A percentile compares a stretch with the other conserved stretches of the same genome.
Conservation (phyloP, 345 rosid species). For the Crucihimalaya himalaica region DNA sequence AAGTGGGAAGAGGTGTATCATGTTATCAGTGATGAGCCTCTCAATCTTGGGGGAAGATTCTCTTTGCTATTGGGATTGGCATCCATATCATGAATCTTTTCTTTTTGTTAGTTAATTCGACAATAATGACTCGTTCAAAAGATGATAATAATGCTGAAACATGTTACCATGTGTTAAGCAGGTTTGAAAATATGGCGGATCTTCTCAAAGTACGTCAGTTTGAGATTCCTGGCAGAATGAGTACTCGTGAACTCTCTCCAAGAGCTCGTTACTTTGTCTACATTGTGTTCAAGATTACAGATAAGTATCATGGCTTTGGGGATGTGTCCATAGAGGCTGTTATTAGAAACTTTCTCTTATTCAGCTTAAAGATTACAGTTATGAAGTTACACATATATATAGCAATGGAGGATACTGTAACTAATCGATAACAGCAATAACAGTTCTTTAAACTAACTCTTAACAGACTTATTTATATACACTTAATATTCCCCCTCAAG, state of each 20-base stretch:
- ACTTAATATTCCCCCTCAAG: too few relatives aligned
- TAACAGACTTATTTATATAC: too few relatives aligned
- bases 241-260: constrained; percentile 7
- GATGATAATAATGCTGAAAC: not conserved
- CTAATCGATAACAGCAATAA: too few relatives aligned
- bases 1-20: constrained; percentile 21
- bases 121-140: not conserved
- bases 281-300: constrained; percentile 11
- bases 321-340: constrained; percentile 9
- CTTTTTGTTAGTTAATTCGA: not conserved
- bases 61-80: too few relatives aligned
- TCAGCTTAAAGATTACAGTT: too few relatives aligned
- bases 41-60: not conserved
- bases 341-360: too few relatives aligned
- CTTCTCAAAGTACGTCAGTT: constrained; percentile 3
- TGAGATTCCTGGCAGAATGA: not conserved
- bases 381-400: too few relatives aligned
- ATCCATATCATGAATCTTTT: too few relatives aligned
- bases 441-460: too few relatives aligned
- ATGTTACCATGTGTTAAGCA: not conserved
- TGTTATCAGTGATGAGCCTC: constrained; percentile 15
- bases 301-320: not conserved
- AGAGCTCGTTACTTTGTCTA: constrained; percentile 14
- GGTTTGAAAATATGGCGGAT: not conserved
- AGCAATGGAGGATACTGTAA: too few relatives aligned